Evolutionary conservation across 164 flowering plant species (phyloP).

Genomic region (Warburgia ugandensis): DNA sequence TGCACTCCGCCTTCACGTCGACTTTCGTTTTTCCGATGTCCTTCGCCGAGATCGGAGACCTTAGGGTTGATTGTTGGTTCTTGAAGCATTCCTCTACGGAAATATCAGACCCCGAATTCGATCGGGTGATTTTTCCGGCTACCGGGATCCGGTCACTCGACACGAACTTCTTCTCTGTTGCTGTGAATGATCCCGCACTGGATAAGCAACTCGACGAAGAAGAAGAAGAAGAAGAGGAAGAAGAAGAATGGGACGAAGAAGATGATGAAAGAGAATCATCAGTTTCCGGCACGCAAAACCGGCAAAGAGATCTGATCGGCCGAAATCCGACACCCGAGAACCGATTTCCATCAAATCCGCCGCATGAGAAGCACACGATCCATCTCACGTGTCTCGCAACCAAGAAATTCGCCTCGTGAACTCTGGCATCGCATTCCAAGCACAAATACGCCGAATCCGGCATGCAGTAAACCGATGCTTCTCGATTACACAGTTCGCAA

Average conservation of each 20-base stretch:
- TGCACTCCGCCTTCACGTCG: constrained; percentile 28
- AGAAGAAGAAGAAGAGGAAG: too few species aligned
- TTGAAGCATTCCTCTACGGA: background rate
- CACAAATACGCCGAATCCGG: constrained; percentile 28
- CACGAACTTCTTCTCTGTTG: background rate
- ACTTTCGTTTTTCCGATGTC: constrained; percentile 2
- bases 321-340: constrained; percentile 10
- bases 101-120: background rate
- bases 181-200: constrained; percentile 13
- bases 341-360: constrained; percentile 1
- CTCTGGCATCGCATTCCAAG: constrained; percentile 18
- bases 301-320: constrained; percentile 2
- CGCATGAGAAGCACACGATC: constrained; percentile 13
- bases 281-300: constrained; percentile 2
- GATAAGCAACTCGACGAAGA: constrained; percentile 29
- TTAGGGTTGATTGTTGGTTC: background rate
- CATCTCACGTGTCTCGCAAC: constrained; percentile 22
- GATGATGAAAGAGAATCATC: constrained; percentile 4
- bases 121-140: background rate
- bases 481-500: constrained; percentile 23
- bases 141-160: too few species aligned
- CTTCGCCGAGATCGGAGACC: too few species aligned
- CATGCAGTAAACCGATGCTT: constrained; percentile 18
- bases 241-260: constrained; percentile 3
- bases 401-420: constrained; percentile 27